phyloP scores from a whole-genome alignment of 257 asterid species.

The Penstemon newberryi region DNA sequence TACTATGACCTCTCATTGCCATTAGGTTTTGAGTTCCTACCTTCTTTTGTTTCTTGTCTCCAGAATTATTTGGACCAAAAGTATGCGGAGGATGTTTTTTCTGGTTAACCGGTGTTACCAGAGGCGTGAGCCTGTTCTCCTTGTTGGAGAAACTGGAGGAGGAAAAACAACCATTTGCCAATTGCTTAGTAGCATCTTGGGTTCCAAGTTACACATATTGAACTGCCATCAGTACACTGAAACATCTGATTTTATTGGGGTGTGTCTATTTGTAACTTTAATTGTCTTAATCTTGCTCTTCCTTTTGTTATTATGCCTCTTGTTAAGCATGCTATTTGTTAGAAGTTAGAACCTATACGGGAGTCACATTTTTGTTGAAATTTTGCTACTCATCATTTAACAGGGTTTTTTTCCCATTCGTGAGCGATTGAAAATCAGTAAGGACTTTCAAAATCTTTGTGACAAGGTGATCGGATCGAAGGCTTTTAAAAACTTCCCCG shows the following conservation, averaged over 20 bases:
- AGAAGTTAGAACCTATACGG: neutral
- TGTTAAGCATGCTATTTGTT: slow-evolving; percentile 12
- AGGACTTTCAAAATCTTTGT: slow-evolving; percentile 65
- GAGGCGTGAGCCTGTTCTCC: slow-evolving; percentile 98
- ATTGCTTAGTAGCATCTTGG: slow-evolving; percentile 71
- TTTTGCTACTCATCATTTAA: slow-evolving; percentile 32
- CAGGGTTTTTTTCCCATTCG: slow-evolving; percentile 97
- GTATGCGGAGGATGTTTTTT: slow-evolving; percentile 79
- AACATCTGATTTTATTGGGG: slow-evolving; percentile 98
- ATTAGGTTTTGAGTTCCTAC: slow-evolving; percentile 9
- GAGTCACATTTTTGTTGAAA: neutral
- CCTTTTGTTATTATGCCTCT: slow-evolving; percentile 12
- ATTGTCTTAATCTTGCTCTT: slow-evolving; percentile 8
- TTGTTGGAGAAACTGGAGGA: slow-evolving; percentile 99
- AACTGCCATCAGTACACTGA: slow-evolving; percentile 97
- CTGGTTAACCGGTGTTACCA: slow-evolving; percentile 82
- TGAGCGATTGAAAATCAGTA: slow-evolving; percentile 64
- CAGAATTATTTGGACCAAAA: slow-evolving; percentile 82
- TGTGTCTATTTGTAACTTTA: slow-evolving; percentile 34
- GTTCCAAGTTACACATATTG: slow-evolving; percentile 71
- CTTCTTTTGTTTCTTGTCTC: slow-evolving; percentile 10
- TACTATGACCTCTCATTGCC: slow-evolving; percentile 4
- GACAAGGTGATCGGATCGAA: slow-evolving; percentile 45
- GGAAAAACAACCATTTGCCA: slow-evolving; percentile 97
- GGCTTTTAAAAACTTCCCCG: slow-evolving; percentile 62